A percentile compares a stretch with the other conserved stretches of the same genome.
Conservation (phyloP, 1,139 yeast species). For the Saccharomyces hybrid region DNA sequence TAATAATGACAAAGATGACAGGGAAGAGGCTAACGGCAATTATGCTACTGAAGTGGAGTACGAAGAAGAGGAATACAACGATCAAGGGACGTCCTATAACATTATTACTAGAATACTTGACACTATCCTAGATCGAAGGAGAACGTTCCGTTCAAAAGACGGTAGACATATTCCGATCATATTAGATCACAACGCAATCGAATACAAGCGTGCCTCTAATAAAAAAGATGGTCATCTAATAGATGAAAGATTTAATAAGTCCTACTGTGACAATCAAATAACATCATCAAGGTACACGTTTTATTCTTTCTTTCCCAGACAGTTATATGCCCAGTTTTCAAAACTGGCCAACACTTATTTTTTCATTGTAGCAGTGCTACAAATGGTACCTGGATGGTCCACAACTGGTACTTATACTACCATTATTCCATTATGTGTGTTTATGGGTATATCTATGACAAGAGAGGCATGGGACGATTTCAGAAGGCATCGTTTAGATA, state of each 20-base stretch:
- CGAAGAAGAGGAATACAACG: conserved; percentile 11
- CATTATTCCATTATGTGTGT: conserved; percentile 75
- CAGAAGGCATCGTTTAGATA: conserved; percentile 78
- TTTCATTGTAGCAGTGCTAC: conserved; percentile 80
- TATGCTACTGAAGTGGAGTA: conserved; percentile 10
- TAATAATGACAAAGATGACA: conserved; percentile 7
- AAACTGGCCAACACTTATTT: conserved; percentile 85
- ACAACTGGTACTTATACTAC: conserved; percentile 97
- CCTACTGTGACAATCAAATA: conserved; percentile 60
- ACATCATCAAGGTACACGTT: conserved; percentile 84
- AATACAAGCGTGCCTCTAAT: conserved; percentile 15
- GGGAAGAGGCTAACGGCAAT: conserved; percentile 9
- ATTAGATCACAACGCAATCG: conserved; percentile 32
- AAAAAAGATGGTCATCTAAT: conserved; percentile 33
- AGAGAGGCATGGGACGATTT: conserved; percentile 93
- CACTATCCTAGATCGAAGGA: conserved; percentile 28
- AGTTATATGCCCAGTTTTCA: conserved; percentile 81
- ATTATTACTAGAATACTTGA: conserved; percentile 24
- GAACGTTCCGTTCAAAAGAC: conserved; percentile 40
- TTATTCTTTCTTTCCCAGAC: conserved; percentile 80
- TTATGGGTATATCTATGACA: conserved; percentile 82
- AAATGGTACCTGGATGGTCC: conserved; percentile 95
- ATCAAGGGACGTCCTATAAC: conserved; percentile 13
- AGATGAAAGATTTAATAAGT: conserved; percentile 57
- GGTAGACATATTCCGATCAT: conserved; percentile 74